A percentile compares a stretch with the other conserved stretches of the same genome.
These are phyloP conservation scores for Botrytis sinoallii DNA, from an alignment of 2,329 filamentous ascomycete genomes.

Conservation along the genomic window DNA sequence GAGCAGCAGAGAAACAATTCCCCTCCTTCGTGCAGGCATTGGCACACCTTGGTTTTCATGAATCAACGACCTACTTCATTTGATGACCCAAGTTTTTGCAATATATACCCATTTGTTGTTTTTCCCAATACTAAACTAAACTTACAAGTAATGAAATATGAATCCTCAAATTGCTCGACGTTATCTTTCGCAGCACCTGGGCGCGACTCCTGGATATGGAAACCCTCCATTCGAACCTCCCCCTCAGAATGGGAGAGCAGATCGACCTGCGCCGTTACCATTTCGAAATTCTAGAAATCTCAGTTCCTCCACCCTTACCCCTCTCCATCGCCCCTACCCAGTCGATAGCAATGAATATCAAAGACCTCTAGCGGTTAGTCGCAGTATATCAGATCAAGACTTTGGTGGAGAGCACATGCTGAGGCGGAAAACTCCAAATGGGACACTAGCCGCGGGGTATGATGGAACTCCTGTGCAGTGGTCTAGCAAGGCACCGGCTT, in stretches of 20 bases:
- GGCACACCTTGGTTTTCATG: constrained; percentile 34
- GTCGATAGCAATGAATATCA: constrained; percentile 29
- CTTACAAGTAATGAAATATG: constrained; percentile 40
- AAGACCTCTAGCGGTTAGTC: constrained; percentile 21
- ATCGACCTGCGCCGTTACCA: constrained; percentile 29
- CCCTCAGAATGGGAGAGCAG: constrained; percentile 26
- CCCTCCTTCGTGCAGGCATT: constrained; percentile 39
- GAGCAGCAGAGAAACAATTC: constrained; percentile 34
- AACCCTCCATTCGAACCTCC: constrained; percentile 31
- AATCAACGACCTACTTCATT: constrained; percentile 24
- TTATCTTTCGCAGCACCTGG: constrained; percentile 39
- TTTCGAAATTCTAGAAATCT: constrained; percentile 35
- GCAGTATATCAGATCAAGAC: constrained; percentile 46
- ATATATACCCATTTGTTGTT: constrained; percentile 25
- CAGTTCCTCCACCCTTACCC: constrained; percentile 23
- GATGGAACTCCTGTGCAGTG: constrained; percentile 77
- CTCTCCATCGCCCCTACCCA: constrained; percentile 32
- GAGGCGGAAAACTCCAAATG: constrained; percentile 87
- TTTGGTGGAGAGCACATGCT: constrained; percentile 57
- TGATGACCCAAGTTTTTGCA: constrained; percentile 22
- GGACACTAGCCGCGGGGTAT: constrained; percentile 88
- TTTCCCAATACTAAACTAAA: constrained; percentile 19
- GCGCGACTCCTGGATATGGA: constrained; percentile 33
- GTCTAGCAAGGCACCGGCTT: constrained; percentile 68
- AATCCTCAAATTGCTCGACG: constrained; percentile 46